Evolutionary conservation across 441 rosid species (phyloP), one percentile per base, ranked within the genome.

Genomic region (Aleurites moluccanus): DNA sequence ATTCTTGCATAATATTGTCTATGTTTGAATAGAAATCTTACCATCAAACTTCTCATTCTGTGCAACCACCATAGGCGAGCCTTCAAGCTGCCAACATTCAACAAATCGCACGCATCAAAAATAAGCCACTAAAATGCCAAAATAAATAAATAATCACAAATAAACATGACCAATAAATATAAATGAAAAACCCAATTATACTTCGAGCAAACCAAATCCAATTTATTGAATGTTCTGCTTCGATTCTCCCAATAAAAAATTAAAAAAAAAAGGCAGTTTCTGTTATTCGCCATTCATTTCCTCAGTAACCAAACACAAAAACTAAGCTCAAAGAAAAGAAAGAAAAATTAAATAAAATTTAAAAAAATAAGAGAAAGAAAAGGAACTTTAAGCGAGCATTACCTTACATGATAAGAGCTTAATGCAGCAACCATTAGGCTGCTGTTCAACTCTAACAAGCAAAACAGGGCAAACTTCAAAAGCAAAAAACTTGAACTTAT

Each of bases 21-120:
- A 55, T 35, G 30, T 50, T 25, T 56, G 40, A 50, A 35, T 4
- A 64, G 60, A 64, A 63, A 73, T 79, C 89, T 86, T 81, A 92
- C 99, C 97, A 79, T 91, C 90, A 83, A 95, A 92, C 79, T 92
- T 95, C 60, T 95, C 98, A 84, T 95, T 95, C 78, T 95, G 97
- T 2, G 93, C 94, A 77, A 81, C 94, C 49, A 95, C 93, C 64
- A 91, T 83, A 0, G 98, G 98, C 16, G 97, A 92, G 71, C 99
- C 99, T 80, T 95, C 98, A 75, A 91, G 96, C 99, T 95, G 90
- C 75, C 75, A 59, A 16, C 64, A 80, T 21, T 20, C 64, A 61
- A 53, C 18, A 72, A 81, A 62, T 27, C 73, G 65, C 69, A 70
- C 23, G 35, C 45, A 73, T 49, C 45, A 74, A 56, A 55, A 11